Evolutionary conservation across 2,329 filamentous ascomycete species (phyloP).

Genomic region (Xylaria digitata): DNA sequence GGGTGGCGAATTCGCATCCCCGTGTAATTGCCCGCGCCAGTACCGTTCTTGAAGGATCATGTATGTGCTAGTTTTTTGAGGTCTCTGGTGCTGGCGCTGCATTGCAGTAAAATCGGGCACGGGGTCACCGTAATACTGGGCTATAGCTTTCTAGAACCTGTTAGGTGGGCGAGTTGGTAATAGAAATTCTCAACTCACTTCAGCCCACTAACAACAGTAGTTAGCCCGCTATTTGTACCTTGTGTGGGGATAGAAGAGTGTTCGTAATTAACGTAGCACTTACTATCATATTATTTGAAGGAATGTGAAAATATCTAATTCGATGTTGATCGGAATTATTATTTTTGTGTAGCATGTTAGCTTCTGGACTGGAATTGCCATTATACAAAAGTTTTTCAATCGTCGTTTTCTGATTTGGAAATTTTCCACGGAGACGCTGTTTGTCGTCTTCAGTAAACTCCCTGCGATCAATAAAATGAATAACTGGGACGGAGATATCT

Average conservation of each 20-base stretch:
- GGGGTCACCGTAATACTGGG: slow-evolving; percentile 46
- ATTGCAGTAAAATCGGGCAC: slow-evolving; percentile 26
- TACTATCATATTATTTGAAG: slow-evolving; percentile 51
- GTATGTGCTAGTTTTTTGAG: slow-evolving; percentile 35
- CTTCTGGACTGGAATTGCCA: background rate
- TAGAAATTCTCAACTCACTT: slow-evolving; percentile 37
- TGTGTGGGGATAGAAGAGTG: no score
- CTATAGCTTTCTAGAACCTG: slow-evolving; percentile 45
- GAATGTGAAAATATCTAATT: slow-evolving; percentile 49
- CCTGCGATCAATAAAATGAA: slow-evolving; percentile 35
- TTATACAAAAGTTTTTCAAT: slow-evolving; percentile 23
- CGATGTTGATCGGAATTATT: background rate
- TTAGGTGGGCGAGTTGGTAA: background rate
- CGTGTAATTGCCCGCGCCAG: slow-evolving; percentile 54
- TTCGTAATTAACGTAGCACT: slow-evolving; percentile 22
- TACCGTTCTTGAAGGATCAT: slow-evolving; percentile 49
- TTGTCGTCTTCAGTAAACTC: background rate
- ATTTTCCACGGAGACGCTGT: slow-evolving; percentile 35
- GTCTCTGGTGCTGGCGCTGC: slow-evolving; percentile 18
- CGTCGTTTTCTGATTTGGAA: slow-evolving; percentile 44
- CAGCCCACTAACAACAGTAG: slow-evolving; percentile 43
- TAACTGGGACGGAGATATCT: slow-evolving; percentile 41
- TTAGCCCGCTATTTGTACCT: slow-evolving; percentile 1
- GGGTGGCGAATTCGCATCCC: slow-evolving; percentile 37
- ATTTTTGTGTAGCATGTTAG: slow-evolving; percentile 22